These are phyloP conservation scores for Anastatica hierochuntica DNA, from an alignment of 345 rosid genomes.

Conservation along the genomic window DNA sequence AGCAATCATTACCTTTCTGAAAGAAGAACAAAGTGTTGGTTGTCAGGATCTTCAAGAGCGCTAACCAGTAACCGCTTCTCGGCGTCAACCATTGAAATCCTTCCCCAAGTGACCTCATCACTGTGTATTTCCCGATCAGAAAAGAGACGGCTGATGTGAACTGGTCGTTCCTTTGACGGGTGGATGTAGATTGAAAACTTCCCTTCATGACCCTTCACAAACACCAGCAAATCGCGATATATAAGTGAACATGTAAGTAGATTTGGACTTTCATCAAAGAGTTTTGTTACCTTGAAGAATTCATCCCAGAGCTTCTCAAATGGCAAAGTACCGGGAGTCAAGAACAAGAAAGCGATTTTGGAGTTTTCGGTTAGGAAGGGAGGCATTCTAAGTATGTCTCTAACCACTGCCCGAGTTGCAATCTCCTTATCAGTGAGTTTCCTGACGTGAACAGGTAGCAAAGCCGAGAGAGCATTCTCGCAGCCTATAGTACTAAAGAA, in stretches of 20 bases:
- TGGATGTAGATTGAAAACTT: conserved; percentile 72
- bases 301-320: conserved; percentile 95
- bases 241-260: no score
- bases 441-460: conserved; percentile 93
- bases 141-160: conserved; percentile 69
- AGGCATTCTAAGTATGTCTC: conserved; percentile 55
- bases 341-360: conserved; percentile 90
- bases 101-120: conserved; percentile 88
- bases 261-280: no score
- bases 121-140: conserved; percentile 62
- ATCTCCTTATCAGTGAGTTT: conserved; percentile 75
- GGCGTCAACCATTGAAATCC: conserved; percentile 95
- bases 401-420: conserved; percentile 60
- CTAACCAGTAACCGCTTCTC: conserved; percentile 79
- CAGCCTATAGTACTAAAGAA: conserved; percentile 77
- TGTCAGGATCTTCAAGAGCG: conserved; percentile 84
- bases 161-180: conserved; percentile 62
- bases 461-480: conserved; percentile 44
- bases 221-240: no score
- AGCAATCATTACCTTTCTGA: conserved; percentile 95
- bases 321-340: conserved; percentile 78
- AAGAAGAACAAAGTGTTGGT: conserved; percentile 92
- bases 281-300: conserved; percentile 46
- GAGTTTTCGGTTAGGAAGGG: conserved; percentile 38
- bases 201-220: conserved; percentile 67